Evolutionary conservation across 108 stramenopile genomes (phyloP).

Genomic region (Seminavis robusta): DNA sequence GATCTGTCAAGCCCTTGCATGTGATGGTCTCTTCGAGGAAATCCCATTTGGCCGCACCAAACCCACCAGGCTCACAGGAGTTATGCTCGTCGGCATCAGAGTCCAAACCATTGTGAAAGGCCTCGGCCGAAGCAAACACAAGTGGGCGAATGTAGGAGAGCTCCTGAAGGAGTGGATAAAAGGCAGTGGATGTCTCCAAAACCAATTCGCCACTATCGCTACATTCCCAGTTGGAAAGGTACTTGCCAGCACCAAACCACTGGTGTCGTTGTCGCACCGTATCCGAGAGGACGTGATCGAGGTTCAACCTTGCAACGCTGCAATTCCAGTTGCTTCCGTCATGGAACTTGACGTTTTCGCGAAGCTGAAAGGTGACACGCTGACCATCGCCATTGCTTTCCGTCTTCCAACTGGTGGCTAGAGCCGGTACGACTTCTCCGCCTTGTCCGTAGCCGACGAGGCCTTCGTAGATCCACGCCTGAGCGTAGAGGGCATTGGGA

Average conservation of each 20-base stretch:
- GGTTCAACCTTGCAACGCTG: slow-evolving; percentile 59
- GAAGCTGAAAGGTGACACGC: slow-evolving; percentile 45
- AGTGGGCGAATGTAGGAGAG: slow-evolving; percentile 68
- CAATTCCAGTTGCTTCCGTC: slow-evolving; percentile 60
- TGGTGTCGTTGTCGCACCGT: slow-evolving; percentile 41
- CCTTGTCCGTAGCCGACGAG: slow-evolving; percentile 58
- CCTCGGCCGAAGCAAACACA: slow-evolving; percentile 41
- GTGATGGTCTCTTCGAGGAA: slow-evolving; percentile 29
- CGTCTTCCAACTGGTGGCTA: slow-evolving; percentile 42
- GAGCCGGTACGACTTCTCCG: slow-evolving; percentile 43
- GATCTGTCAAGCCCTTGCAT: slow-evolving; percentile 44
- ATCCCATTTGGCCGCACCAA: slow-evolving; percentile 25
- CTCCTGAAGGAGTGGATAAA: slow-evolving; percentile 63
- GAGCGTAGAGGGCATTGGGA: slow-evolving; percentile 49
- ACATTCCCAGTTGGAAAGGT: slow-evolving; percentile 44
- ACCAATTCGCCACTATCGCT: slow-evolving; percentile 30
- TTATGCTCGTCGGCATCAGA: slow-evolving; percentile 44
- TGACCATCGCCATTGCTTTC: slow-evolving; percentile 25
- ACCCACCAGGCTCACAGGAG: slow-evolving; percentile 52
- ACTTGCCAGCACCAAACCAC: slow-evolving; percentile 41
- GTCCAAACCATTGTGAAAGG: slow-evolving; percentile 41
- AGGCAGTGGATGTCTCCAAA: slow-evolving; percentile 34
- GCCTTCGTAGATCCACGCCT: slow-evolving; percentile 67
- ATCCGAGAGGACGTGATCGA: slow-evolving; percentile 65
- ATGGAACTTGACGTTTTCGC: slow-evolving; percentile 60